These are phyloP conservation scores for Xylaria sp. DNA, from an alignment of 2,329 filamentous ascomycete species.

Conservation along the genomic window DNA sequence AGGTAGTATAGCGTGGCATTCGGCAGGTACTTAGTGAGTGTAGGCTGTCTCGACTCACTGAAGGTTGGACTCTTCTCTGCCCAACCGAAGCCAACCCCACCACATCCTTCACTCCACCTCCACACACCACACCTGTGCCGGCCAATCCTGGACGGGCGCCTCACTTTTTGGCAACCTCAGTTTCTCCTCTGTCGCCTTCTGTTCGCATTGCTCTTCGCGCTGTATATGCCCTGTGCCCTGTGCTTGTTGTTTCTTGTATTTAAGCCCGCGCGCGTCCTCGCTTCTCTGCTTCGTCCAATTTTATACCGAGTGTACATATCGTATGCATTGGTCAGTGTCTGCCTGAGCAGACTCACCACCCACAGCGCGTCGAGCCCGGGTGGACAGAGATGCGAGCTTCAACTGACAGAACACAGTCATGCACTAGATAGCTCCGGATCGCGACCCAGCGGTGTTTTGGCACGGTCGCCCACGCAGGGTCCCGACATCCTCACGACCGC, in stretches of 20 bases:
- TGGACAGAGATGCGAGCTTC: constrained; percentile 26
- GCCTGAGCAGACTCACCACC: constrained; percentile 25
- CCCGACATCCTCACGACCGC: constrained; percentile 27
- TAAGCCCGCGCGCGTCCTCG: constrained; percentile 26
- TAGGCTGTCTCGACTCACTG: not conserved
- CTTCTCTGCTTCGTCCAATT: not conserved
- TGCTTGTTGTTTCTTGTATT: constrained; percentile 31
- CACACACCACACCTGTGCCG: constrained; percentile 23
- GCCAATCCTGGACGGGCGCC: constrained; percentile 41
- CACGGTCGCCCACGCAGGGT: constrained; percentile 36
- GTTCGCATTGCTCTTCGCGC: constrained; percentile 33
- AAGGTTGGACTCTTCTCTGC: not conserved
- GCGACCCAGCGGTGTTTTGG: constrained; percentile 41
- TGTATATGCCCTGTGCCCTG: constrained; percentile 18
- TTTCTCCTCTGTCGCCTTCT: constrained; percentile 31
- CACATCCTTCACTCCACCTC: constrained; percentile 31
- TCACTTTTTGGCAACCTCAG: constrained; percentile 40
- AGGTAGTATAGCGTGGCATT: too few relatives aligned
- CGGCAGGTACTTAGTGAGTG: not conserved
- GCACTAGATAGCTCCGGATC: constrained; percentile 43
- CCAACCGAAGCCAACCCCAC: constrained; percentile 9
- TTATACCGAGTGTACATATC: constrained; percentile 8
- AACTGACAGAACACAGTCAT: constrained; percentile 44
- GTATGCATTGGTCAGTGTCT: constrained; percentile 36
- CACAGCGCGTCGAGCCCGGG: constrained; percentile 19